Evolutionary conservation across 164 flowering plant genomes (phyloP).

Genomic region (Amborella trichopoda): DNA sequence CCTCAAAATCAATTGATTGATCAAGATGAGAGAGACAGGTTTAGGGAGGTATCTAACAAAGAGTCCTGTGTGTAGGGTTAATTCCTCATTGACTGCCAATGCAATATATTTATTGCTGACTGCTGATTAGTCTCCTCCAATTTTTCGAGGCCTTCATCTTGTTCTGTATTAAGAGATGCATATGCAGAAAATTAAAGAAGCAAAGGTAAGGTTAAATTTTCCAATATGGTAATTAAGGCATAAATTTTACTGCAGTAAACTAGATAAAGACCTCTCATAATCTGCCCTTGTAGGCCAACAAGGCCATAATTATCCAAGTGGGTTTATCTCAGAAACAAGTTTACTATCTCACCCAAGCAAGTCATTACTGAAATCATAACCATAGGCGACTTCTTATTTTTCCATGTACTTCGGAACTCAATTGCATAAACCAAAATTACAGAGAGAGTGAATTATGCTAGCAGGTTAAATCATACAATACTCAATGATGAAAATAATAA

Average conservation of each 20-base stretch:
- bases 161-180: constrained; percentile 45
- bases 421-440: too few species aligned
- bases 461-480: too few species aligned
- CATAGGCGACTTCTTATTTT: too few species aligned
- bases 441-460: too few species aligned
- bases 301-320: constrained; percentile 76
- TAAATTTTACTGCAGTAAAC: neutral
- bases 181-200: neutral
- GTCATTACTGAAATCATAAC: constrained; percentile 36
- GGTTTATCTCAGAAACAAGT: constrained; percentile 38
- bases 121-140: constrained; percentile 70
- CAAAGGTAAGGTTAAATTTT: neutral
- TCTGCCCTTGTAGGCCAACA: constrained; percentile 72
- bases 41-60: constrained; percentile 27
- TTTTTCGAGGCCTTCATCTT: constrained; percentile 89
- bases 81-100: constrained; percentile 80
- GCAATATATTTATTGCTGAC: constrained; percentile 83
- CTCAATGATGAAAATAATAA: too few species aligned
- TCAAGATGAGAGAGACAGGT: neutral
- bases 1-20: neutral
- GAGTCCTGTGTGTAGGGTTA: constrained; percentile 67
- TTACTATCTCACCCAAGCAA: constrained; percentile 72
- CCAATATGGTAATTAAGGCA: neutral
- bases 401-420: too few species aligned
- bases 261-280: constrained; percentile 59